Percentiles rank a stretch among this genome's conserved stretches.
Conservation (phyloP, 1,139 yeast species). For the Trichomonascaceae sp. region DNA sequence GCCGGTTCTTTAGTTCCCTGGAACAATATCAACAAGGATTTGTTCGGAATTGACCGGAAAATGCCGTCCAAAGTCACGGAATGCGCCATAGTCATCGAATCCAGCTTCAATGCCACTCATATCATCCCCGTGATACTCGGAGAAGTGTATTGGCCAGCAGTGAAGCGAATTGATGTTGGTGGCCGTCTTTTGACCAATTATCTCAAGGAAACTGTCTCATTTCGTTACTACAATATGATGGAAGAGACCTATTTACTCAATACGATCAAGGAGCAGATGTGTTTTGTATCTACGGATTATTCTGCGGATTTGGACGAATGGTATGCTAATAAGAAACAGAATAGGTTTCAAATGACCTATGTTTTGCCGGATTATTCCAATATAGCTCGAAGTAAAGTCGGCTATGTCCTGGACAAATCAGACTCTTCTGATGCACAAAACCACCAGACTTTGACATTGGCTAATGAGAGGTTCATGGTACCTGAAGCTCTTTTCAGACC, state of each 20-base stretch:
- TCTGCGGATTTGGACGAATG: constrained; percentile 43
- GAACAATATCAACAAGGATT: constrained; percentile 24
- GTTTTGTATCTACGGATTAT: constrained; percentile 69
- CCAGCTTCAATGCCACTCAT: constrained; percentile 87
- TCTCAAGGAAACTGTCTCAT: constrained; percentile 76
- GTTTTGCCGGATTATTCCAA: constrained; percentile 84
- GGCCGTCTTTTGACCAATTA: constrained; percentile 82
- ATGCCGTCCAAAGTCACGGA: constrained; percentile 38
- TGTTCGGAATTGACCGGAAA: constrained; percentile 8
- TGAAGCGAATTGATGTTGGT: constrained; percentile 70
- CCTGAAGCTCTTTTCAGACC: constrained; percentile 91
- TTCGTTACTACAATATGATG: constrained; percentile 86
- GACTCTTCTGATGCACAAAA: constrained; percentile 21
- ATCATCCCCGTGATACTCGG: constrained; percentile 80
- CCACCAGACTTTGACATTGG: constrained; percentile 56
- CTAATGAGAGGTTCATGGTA: constrained; percentile 78
- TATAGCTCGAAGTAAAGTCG: constrained; percentile 45
- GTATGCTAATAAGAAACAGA: constrained; percentile 26
- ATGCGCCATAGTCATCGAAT: constrained; percentile 74
- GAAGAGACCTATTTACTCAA: constrained; percentile 85
- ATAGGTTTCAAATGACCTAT: constrained; percentile 48
- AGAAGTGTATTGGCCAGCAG: constrained; percentile 70
- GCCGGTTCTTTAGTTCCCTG: constrained; percentile 72
- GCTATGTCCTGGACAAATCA: constrained; percentile 46
- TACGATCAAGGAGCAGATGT: constrained; percentile 74